A percentile compares a stretch with the other conserved stretches of the same genome.
Conservation (phyloP, 495 filamentous ascomycete species). For the Penicillium robsamsonii region DNA sequence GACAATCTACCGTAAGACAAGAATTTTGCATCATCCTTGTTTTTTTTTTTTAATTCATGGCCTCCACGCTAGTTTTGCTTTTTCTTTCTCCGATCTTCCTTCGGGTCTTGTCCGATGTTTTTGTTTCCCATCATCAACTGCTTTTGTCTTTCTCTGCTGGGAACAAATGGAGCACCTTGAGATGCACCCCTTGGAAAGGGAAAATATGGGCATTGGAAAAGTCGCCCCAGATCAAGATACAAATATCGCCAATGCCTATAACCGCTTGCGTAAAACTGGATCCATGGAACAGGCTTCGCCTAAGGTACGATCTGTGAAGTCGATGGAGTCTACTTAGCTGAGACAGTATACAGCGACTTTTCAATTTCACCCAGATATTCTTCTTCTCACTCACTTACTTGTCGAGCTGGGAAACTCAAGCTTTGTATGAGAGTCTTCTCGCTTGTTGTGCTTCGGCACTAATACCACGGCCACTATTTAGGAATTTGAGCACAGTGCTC, state of each 20-base stretch:
- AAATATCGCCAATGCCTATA: background rate
- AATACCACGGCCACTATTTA: background rate
- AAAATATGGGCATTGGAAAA: background rate
- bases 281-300: conserved; percentile 1
- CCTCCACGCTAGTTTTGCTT: conserved; percentile 2
- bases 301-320: conserved; percentile 1
- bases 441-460: background rate
- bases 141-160: background rate
- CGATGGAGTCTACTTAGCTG: background rate
- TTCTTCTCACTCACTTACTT: conserved; percentile 23
- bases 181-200: background rate
- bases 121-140: background rate
- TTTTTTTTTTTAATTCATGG: background rate
- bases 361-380: conserved; percentile 24
- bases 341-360: conserved; percentile 15
- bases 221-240: background rate
- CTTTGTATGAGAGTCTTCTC: conserved; percentile 4
- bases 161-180: conserved; percentile 9
- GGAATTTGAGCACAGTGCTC: conserved; percentile 17
- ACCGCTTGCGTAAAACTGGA: background rate
- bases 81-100: conserved; percentile 1
- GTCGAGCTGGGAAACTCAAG: conserved; percentile 24
- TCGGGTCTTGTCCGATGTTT: background rate
- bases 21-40: conserved; percentile 5
- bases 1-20: conserved; percentile 1